Evolutionary conservation across 495 filamentous ascomycete species (phyloP).

Genomic region (Podospora appendiculata): DNA sequence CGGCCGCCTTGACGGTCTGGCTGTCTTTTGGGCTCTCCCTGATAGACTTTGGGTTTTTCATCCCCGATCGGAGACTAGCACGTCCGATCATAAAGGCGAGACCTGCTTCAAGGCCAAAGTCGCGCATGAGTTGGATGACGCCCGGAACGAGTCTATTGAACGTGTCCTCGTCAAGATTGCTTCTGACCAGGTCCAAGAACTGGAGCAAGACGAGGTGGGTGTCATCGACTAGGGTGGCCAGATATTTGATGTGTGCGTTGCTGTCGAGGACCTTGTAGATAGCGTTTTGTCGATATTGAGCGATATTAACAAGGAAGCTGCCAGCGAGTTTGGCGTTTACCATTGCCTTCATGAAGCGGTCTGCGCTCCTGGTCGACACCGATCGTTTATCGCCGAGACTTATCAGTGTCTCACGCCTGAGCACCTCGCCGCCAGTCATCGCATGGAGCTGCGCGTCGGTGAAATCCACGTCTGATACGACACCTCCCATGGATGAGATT

Average conservation of each 20-base stretch:
- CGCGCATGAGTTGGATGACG: slow-evolving; percentile 60
- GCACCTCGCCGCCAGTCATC: slow-evolving; percentile 74
- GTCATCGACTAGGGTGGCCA: slow-evolving; percentile 82
- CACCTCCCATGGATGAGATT: slow-evolving; percentile 84
- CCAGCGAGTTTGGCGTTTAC: slow-evolving; percentile 64
- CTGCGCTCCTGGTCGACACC: slow-evolving; percentile 52
- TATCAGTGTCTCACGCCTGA: slow-evolving; percentile 71
- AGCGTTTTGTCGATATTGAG: slow-evolving; percentile 76
- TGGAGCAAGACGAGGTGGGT: slow-evolving; percentile 77
- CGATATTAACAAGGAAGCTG: slow-evolving; percentile 77
- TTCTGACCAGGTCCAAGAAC: slow-evolving; percentile 81
- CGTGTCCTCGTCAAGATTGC: slow-evolving; percentile 64
- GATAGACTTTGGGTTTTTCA: slow-evolving; percentile 9
- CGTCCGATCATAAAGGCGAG: slow-evolving; percentile 86
- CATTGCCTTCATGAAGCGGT: slow-evolving; percentile 70
- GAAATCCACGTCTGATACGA: slow-evolving; percentile 74
- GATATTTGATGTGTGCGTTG: slow-evolving; percentile 68
- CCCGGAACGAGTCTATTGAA: slow-evolving; percentile 79
- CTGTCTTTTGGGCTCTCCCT: slow-evolving; percentile 13
- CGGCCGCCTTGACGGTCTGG: slow-evolving; percentile 16
- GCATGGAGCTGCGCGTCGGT: slow-evolving; percentile 79
- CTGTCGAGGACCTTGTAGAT: slow-evolving; percentile 60
- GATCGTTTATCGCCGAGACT: slow-evolving; percentile 73
- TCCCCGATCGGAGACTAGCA: slow-evolving; percentile 49
- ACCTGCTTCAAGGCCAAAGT: slow-evolving; percentile 73